Base-by-base conservation (phyloP, 371 early-diverging fungal genomes). In the Haplosporangium sp. region DNA sequence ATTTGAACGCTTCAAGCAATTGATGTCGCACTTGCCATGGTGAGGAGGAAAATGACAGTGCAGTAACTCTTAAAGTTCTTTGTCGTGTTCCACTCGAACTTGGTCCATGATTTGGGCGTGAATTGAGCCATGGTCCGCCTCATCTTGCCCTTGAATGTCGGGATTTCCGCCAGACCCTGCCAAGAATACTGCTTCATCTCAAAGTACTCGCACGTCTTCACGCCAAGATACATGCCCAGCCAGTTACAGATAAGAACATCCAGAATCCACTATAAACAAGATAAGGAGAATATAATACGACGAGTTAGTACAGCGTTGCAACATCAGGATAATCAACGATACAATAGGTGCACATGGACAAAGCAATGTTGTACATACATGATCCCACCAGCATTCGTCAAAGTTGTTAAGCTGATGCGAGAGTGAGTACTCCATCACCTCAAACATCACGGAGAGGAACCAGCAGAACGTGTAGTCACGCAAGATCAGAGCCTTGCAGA, bases 311-410 rank as follows among this genome's bases (percentile, higher is more conserved):
- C 45, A 20, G 12, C 9, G 64, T 52, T 14, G 37, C 18, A 45
- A 37, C 18, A 48, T 40, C 20, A 62, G 18, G 14, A 6, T 46
- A 21, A 20, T 6, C 37, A 55, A 55, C 29, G 36, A 55, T 12
- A 55, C 10, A 55, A 8, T 20, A 29, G 29, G 29, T 29, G 29
- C 29, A 29, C 52, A 52, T 9, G 13, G 6, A 55, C 20, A 55
- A 2, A 55, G 38, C 13, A 37, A 42, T 5, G 10, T 38, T 0
- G 5, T 20, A 74, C 92, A 73, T 89, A 93, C 95, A 82, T 98
- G 98, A 86, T 98, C 98, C 98, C 98, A 98, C 98, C 98, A 98
- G 83, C 99, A 98, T 85, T 98, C 99, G 43, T 95, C 94, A 86
- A 98, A 98, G 83, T 98, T 98, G 62, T 96, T 94, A 75, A 98